Conservation (phyloP, 83 land plant genomes). For the Picea abies region DNA sequence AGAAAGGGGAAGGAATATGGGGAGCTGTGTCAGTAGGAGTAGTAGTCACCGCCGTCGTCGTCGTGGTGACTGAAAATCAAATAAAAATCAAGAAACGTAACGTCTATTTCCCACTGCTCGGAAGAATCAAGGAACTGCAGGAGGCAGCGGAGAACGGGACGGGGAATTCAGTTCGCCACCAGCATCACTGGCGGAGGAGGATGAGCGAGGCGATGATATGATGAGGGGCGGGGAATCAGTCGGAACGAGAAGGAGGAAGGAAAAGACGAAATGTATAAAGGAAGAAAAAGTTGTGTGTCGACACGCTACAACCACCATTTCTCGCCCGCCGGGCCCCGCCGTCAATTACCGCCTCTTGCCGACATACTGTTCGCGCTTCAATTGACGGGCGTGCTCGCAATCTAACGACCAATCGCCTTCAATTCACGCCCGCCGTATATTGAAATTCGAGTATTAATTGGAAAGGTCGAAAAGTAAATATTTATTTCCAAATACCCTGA, state of each 20-base stretch:
- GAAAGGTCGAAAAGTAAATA: too few relatives aligned
- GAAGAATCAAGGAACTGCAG: neutral
- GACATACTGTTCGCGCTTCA: slow-evolving; percentile 7
- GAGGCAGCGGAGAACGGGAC: neutral
- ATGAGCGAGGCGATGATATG: too few relatives aligned
- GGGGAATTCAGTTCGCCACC: too few relatives aligned
- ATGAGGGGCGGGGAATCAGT: too few relatives aligned
- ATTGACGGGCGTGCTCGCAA: neutral
- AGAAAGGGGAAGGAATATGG: too few relatives aligned
- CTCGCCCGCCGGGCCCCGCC: neutral
- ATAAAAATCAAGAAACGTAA: neutral
- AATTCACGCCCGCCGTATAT: too few relatives aligned
- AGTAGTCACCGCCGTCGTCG: too few relatives aligned
- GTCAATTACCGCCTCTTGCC: slow-evolving; percentile 7
- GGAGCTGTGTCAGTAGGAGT: too few relatives aligned
- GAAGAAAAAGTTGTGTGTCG: slow-evolving; percentile 11
- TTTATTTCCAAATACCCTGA: too few relatives aligned
- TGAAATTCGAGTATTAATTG: too few relatives aligned
- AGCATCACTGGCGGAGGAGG: too few relatives aligned
- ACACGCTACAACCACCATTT: slow-evolving; percentile 8
- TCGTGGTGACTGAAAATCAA: neutral
- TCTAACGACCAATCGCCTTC: too few relatives aligned
- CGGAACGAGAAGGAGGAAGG: neutral
- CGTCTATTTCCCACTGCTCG: neutral
- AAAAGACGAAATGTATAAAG: slow-evolving; percentile 1